Base-by-base conservation (phyloP, 768 basidiomycete genomes). In the Epithele typhae region DNA sequence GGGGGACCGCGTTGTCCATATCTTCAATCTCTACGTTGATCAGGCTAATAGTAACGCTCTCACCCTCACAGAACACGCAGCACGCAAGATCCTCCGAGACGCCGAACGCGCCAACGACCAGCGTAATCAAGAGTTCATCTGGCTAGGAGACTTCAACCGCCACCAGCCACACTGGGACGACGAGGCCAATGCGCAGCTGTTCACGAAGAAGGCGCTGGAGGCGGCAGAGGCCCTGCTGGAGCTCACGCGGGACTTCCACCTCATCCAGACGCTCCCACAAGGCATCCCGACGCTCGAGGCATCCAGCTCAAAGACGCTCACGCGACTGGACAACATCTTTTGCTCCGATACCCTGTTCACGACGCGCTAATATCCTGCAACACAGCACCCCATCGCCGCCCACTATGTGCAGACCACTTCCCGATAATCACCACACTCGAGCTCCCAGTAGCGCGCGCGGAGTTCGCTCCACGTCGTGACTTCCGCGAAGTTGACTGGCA, bases 291-390 rank as follows among this genome's bases (percentile, higher is more conserved):
- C 71, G 0, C 60, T 78, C 0, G 34, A 65, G 17, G 57, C 66
- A 0, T 37, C 33, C 0, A 40, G 25, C 1, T 61, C 70, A 0
- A 64, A 67, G 17, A 73, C 70, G 45, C 62, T 58, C 41, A 68
- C 69, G 4, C 43, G 68, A 8, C 63, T 65, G 0, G 72, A 78
- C 59, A 77, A 78, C 42, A 66, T 77, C 0, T 77, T 71, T 46
- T 48, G 54, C 22, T 51, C 65, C 2, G 25, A 37, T 0, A 35
- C 43, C 2, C 34, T 66, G 0, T 18, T 44, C n/a, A n/a, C 0
- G 55, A 64, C 1, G 10, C 22, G 0, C 38, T 72, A 2, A 47
- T 64, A 6, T 4, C 40, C 8, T 76, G 73, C 53, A 35, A 60
- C 10, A 59, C 59, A 1, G 30, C 43, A 1, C 58, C 49, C 1